phyloP scores from a whole-genome alignment of 495 filamentous ascomycete species.

The Neurospora tetraspora region DNA sequence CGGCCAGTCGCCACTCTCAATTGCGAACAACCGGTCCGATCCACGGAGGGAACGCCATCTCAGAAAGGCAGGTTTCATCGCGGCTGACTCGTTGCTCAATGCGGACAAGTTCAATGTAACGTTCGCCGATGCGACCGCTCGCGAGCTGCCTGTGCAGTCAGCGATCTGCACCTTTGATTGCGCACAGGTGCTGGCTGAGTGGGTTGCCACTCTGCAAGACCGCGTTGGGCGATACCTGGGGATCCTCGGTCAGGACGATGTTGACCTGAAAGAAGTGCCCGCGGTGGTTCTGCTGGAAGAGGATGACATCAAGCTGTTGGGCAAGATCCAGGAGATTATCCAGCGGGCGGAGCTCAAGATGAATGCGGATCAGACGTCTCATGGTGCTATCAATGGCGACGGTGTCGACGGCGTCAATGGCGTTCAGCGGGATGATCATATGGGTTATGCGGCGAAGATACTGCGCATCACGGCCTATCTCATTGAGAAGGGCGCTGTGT shows the following conservation, averaged over 20 bases:
- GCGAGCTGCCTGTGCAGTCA: constrained; percentile 87
- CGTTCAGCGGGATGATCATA: constrained; percentile 49
- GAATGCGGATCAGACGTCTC: constrained; percentile 37
- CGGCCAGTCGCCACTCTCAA: constrained; percentile 9
- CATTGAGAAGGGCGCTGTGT: constrained; percentile 81
- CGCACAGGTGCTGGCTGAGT: constrained; percentile 93
- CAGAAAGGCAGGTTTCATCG: constrained; percentile 88
- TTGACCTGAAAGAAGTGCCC: constrained; percentile 67
- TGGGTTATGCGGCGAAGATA: constrained; percentile 78
- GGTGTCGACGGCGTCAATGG: constrained; percentile 27
- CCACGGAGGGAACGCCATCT: constrained; percentile 70
- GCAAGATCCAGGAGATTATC: constrained; percentile 76
- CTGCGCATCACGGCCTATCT: constrained; percentile 79
- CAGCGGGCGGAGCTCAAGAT: constrained; percentile 73
- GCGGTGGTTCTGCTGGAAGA: constrained; percentile 85
- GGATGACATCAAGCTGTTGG: constrained; percentile 79
- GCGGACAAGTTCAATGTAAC: constrained; percentile 81
- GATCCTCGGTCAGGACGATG: constrained; percentile 70
- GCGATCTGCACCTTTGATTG: constrained; percentile 94
- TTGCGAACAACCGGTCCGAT: constrained; percentile 21
- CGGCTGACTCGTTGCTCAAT: constrained; percentile 85
- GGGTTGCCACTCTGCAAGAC: constrained; percentile 91
- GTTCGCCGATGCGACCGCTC: constrained; percentile 73
- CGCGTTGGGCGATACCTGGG: constrained; percentile 83
- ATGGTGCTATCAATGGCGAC: neutral